phyloP scores from a whole-genome alignment of 345 rosid genomes.

The Luvunga scandens region DNA sequence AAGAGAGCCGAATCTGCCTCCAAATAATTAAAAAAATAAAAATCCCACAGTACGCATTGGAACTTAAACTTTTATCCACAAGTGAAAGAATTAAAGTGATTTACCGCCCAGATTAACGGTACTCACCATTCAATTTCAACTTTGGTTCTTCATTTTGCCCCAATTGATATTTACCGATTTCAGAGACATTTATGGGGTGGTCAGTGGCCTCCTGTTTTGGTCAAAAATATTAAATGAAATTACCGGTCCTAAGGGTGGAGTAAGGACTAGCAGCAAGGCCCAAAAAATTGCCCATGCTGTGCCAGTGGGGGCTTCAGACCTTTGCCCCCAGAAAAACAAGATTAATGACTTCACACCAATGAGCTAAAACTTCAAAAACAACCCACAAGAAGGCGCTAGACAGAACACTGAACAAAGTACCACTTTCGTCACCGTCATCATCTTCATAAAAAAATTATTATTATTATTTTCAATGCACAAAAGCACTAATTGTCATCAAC shows the following conservation, averaged over 20 bases:
- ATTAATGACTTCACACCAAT: slow-evolving; percentile 37
- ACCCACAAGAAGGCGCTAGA: slow-evolving; percentile 9
- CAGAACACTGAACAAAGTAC: slow-evolving; percentile 19
- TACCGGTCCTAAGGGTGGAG: slow-evolving; percentile 10
- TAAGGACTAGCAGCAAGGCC: not conserved
- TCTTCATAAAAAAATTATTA: not conserved
- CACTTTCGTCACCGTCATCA: slow-evolving; percentile 4
- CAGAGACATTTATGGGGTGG: not conserved
- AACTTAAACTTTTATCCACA: too few species aligned
- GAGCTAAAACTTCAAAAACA: slow-evolving; percentile 29
- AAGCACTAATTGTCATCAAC: not conserved
- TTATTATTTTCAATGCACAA: not conserved
- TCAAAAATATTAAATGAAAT: not conserved
- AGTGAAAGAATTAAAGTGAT: too few species aligned
- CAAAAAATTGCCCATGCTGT: slow-evolving; percentile 9
- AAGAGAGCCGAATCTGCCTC: too few species aligned
- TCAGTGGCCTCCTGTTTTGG: too few species aligned
- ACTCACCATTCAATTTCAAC: too few species aligned
- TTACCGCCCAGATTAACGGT: too few species aligned
- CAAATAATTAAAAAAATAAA: too few species aligned
- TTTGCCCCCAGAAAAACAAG: slow-evolving; percentile 19
- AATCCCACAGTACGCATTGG: too few species aligned
- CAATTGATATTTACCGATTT: not conserved
- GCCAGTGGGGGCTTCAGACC: not conserved
- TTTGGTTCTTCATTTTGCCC: too few species aligned